These are phyloP conservation scores for Citrus maxima DNA, from an alignment of 345 rosid genomes.

Conservation along the genomic window DNA sequence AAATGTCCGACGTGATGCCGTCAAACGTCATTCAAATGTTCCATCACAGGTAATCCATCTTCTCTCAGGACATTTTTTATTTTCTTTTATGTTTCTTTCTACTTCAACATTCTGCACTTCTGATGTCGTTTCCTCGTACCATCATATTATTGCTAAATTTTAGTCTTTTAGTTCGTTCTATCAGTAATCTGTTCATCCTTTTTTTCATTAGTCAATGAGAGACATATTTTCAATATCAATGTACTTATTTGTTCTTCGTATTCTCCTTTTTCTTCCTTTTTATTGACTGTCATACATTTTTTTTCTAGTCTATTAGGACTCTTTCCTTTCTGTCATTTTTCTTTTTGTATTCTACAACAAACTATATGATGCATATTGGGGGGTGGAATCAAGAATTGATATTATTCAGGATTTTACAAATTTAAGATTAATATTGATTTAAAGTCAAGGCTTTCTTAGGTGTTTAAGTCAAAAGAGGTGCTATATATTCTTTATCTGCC, in stretches of 20 bases:
- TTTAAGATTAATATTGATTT: no score
- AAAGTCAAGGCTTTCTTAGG: no score
- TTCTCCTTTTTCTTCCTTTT: neutral
- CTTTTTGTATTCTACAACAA: neutral
- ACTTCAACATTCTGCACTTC: neutral
- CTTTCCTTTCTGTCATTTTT: neutral
- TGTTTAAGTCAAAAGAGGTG: no score
- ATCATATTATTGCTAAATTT: neutral
- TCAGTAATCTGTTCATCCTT: neutral
- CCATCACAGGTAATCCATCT: slow-evolving; percentile 67
- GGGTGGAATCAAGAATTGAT: no score
- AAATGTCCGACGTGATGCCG: slow-evolving; percentile 73
- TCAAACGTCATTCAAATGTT: slow-evolving; percentile 46
- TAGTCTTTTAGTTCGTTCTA: neutral
- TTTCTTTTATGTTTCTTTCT: neutral
- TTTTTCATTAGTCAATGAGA: neutral
- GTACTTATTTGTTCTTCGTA: neutral
- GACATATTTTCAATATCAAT: neutral
- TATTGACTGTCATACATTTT: neutral
- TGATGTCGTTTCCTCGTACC: neutral
- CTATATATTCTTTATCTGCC: no score
- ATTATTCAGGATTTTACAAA: no score
- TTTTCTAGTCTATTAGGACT: neutral
- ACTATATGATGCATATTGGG: neutral
- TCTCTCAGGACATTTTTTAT: neutral